These are phyloP conservation scores for Delitschia confertaspora DNA, from an alignment of 495 filamentous ascomycete genomes.

Conservation along the genomic window DNA sequence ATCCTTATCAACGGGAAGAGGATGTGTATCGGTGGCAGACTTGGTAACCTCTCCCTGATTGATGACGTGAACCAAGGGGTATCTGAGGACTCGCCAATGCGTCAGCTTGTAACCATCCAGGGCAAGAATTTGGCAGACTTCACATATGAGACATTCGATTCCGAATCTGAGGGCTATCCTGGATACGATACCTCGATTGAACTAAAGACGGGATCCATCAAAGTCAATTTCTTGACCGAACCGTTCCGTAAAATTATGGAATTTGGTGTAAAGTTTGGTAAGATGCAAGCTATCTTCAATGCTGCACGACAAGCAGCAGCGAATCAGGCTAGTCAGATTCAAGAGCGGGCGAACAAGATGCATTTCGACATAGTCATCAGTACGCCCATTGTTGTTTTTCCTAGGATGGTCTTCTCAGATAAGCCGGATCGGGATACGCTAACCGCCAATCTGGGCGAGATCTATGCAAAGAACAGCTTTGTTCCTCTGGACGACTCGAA, in stretches of 20 bases:
- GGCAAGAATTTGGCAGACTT: slow-evolving; percentile 97
- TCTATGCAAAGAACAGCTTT: slow-evolving; percentile 92
- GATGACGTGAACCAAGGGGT: slow-evolving; percentile 95
- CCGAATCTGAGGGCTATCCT: slow-evolving; percentile 63
- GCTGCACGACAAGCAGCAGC: slow-evolving; percentile 92
- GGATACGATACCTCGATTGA: slow-evolving; percentile 92
- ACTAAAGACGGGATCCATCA: slow-evolving; percentile 84
- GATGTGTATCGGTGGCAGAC: slow-evolving; percentile 74
- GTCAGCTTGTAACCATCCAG: slow-evolving; percentile 85
- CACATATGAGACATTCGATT: slow-evolving; percentile 90
- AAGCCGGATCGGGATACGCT: slow-evolving; percentile 65
- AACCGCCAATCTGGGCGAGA: slow-evolving; percentile 91
- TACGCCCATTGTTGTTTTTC: slow-evolving; percentile 93
- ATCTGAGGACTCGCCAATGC: slow-evolving; percentile 64
- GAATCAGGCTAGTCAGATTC: slow-evolving; percentile 84
- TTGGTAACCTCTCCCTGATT: slow-evolving; percentile 78
- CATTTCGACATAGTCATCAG: slow-evolving; percentile 89
- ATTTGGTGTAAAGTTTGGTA: slow-evolving; percentile 95
- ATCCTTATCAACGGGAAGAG: slow-evolving; percentile 77
- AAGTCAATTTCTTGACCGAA: slow-evolving; percentile 91
- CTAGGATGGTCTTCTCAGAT: slow-evolving; percentile 54
- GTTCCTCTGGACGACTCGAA: slow-evolving; percentile 65
- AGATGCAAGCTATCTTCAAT: slow-evolving; percentile 99
- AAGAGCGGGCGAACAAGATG: slow-evolving; percentile 79
- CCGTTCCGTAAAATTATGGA: slow-evolving; percentile 98